phyloP scores from a whole-genome alignment of 2,329 filamentous ascomycete genomes.

The Pezicula rhizophila region DNA sequence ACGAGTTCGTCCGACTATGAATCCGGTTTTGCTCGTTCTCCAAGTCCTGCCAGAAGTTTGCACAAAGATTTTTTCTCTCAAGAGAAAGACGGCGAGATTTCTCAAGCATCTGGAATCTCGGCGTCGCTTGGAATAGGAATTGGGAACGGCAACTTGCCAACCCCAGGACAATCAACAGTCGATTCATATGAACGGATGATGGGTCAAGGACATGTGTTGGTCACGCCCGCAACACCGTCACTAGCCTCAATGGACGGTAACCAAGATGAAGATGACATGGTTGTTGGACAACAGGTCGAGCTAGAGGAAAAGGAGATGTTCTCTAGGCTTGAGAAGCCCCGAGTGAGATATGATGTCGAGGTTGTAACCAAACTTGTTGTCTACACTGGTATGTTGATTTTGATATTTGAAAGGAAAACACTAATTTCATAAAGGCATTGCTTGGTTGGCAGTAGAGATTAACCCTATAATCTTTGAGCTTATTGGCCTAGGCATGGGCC shows the following conservation, averaged over 20 bases:
- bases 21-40: constrained; percentile 8
- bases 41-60: constrained; percentile 5
- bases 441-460: constrained; percentile 59
- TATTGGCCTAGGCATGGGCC: constrained; percentile 33
- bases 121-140: constrained; percentile 31
- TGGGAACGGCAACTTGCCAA: constrained; percentile 36
- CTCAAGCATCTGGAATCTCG: constrained; percentile 36
- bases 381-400: constrained; percentile 65
- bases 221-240: constrained; percentile 26
- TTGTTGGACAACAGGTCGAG: constrained; percentile 41
- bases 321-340: constrained; percentile 72
- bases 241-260: constrained; percentile 27
- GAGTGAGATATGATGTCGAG: constrained; percentile 96
- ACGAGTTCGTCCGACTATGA: constrained; percentile 14
- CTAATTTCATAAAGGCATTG: constrained; percentile 52
- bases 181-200: constrained; percentile 68
- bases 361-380: constrained; percentile 95
- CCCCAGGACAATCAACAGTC: constrained; percentile 40
- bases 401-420: constrained; percentile 3
- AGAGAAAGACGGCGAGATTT: constrained; percentile 18
- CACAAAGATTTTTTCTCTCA: constrained; percentile 13
- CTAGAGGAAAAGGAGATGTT: constrained; percentile 74
- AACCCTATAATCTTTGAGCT: constrained; percentile 37
- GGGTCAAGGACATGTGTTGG: constrained; percentile 53
- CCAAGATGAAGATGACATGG: constrained; percentile 29